Evolutionary conservation across 164 flowering plant genomes (phyloP).

Genomic region (Cinnamomum chago): DNA sequence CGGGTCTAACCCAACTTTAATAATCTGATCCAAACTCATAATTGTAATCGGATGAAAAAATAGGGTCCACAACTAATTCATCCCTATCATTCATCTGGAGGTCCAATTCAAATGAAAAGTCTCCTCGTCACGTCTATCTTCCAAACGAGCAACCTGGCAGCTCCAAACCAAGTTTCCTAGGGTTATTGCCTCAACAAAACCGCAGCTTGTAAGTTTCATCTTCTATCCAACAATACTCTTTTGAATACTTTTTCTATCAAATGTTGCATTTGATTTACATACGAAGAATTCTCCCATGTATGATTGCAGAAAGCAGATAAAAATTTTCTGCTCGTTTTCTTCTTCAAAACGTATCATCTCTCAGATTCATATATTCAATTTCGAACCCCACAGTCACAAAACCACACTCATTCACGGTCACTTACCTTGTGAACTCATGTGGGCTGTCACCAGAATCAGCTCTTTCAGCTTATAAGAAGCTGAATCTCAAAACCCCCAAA

Average conservation of each 20-base stretch:
- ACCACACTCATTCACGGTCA: not conserved
- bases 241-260: not conserved
- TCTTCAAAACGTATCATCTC: not conserved
- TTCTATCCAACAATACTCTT: not conserved
- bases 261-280: not conserved
- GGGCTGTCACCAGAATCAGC: constrained; percentile 5
- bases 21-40: too few relatives aligned
- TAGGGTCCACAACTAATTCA: too few relatives aligned
- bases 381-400: not conserved
- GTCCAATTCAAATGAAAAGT: too few relatives aligned
- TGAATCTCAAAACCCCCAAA: not conserved
- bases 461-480: not conserved
- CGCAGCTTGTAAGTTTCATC: not conserved
- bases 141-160: too few relatives aligned
- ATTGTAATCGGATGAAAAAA: too few relatives aligned
- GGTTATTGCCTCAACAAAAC: too few relatives aligned
- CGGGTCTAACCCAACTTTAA: too few relatives aligned
- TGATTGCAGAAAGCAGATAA: not conserved
- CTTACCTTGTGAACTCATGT: constrained; percentile 7
- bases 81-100: too few relatives aligned
- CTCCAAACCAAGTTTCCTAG: too few relatives aligned
- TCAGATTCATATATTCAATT: too few relatives aligned
- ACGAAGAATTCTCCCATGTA: not conserved
- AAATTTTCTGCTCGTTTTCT: too few relatives aligned
- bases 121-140: too few relatives aligned